Conservation (phyloP, 805 yeast genomes). For the Yueomyces sp. region DNA sequence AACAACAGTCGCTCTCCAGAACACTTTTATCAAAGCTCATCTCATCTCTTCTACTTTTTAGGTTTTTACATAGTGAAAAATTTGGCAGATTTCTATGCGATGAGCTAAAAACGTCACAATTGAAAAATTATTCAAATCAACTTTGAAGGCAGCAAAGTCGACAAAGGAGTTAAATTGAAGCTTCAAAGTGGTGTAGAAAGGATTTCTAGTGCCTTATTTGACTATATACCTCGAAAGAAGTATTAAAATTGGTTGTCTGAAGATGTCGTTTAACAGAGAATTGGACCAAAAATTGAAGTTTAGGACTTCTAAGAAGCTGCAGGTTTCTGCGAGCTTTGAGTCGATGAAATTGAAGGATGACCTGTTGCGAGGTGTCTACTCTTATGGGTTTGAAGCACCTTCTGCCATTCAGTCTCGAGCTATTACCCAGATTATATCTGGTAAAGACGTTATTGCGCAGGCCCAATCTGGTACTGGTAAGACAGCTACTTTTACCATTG, state of each 20-base stretch:
- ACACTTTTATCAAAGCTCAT: too few species aligned
- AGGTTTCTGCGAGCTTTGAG: conserved; percentile 49
- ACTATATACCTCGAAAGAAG: neutral
- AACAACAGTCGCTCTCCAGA: too few species aligned
- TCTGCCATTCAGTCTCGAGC: conserved; percentile 97
- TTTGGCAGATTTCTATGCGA: too few species aligned
- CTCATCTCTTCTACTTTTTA: too few species aligned
- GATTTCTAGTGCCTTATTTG: too few species aligned
- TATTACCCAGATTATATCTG: conserved; percentile 83
- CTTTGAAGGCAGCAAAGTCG: too few species aligned
- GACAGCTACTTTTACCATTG: conserved; percentile 96
- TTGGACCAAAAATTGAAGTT: conserved; percentile 48
- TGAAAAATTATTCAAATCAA: too few species aligned
- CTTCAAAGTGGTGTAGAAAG: too few species aligned
- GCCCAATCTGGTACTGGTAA: conserved; percentile 99
- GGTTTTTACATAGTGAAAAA: too few species aligned
- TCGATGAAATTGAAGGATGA: conserved; percentile 60
- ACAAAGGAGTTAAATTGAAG: too few species aligned
- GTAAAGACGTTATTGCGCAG: conserved; percentile 92
- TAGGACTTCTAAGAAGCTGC: conserved; percentile 42
- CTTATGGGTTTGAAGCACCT: conserved; percentile 90
- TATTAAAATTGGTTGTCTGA: neutral
- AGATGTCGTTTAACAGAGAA: conserved; percentile 48
- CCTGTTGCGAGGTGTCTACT: conserved; percentile 50
- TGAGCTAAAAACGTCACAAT: too few species aligned